A percentile compares a stretch with the other conserved stretches of the same genome.
phyloP scores from a whole-genome alignment of 305 asterid genomes.

The Solanum aculeatissimum region DNA sequence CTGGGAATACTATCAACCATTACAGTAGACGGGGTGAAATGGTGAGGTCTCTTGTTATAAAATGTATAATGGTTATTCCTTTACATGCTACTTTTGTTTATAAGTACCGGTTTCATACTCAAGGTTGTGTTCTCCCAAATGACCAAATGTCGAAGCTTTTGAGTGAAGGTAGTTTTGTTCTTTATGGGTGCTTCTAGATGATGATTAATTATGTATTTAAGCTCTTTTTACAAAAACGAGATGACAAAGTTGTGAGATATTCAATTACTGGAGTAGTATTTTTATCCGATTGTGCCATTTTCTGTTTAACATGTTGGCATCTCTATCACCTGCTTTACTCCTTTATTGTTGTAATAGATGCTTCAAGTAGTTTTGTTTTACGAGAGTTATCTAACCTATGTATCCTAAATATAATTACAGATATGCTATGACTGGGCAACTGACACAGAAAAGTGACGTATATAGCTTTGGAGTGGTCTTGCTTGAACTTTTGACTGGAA shows the following conservation, averaged over 20 bases:
- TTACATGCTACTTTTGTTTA: background rate
- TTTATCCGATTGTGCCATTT: background rate
- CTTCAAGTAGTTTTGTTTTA: background rate
- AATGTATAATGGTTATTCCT: background rate
- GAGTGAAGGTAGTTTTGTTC: background rate
- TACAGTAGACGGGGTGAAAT: background rate
- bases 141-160: background rate
- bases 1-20: background rate
- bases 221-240: background rate
- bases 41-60: background rate
- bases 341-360: background rate
- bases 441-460: slow-evolving; percentile 45
- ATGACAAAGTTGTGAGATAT: background rate
- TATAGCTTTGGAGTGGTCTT: slow-evolving; percentile 50
- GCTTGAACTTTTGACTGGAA: slow-evolving; percentile 42
- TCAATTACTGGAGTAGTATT: background rate
- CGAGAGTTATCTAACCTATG: background rate
- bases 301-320: background rate
- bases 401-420: slow-evolving; percentile 6
- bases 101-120: background rate
- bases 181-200: background rate
- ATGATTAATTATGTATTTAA: background rate
- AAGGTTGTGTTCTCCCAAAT: background rate
- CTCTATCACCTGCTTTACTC: background rate
- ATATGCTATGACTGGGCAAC: slow-evolving; percentile 48